Evolutionary conservation across 108 stramenopile species (phyloP), one percentile per base, ranked within the genome.

Genomic region (Cyclotella baltica): DNA sequence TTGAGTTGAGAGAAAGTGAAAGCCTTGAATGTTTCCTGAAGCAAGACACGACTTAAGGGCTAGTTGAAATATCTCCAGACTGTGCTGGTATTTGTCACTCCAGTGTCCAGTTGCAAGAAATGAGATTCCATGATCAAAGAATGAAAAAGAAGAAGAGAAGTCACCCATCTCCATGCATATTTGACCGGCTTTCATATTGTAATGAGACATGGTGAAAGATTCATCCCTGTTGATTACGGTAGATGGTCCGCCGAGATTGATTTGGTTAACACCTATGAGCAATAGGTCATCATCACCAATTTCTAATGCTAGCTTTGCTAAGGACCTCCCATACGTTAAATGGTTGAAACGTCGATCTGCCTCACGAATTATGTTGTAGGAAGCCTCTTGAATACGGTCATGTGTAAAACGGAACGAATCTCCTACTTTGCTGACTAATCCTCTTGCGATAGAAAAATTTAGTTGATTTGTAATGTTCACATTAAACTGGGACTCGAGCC

Each of bases 311-410:
- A 30, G 46, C 15, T 23, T 15, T 22, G 47, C 22, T 0, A 74
- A 18, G 1, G 47, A 50, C 27, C 38, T 16, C 18, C 73, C 73
- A 65, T 74, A 74, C 13, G 23, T 30, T 4, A 53, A 53, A 37
- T 74, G 73, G 16, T 62, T 27, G 3, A 16, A 19, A 46, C 51
- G 18, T 15, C 51, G 50, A 3, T 37, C 50, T 35, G 53, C 52
- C 13, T 28, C 36, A 15, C 38, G 29, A 29, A 65, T 65, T 63
- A 74, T 37, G 23, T 53, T 65, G 62, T 72, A 78, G 9, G 77
- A 59, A 15, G 77, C 77, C 43, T 72, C 71, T 20, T 77, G 76
- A 18, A 77, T 30, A n/a, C 65, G 58, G 40, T 71, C 76, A 18
- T 77, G 70, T 5, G n/a, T n/a, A 43, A 78, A 78, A n/a, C 37